Evolutionary conservation across 2,329 filamentous ascomycete genomes (phyloP).

Genomic region (Polytolypa hystricis): DNA sequence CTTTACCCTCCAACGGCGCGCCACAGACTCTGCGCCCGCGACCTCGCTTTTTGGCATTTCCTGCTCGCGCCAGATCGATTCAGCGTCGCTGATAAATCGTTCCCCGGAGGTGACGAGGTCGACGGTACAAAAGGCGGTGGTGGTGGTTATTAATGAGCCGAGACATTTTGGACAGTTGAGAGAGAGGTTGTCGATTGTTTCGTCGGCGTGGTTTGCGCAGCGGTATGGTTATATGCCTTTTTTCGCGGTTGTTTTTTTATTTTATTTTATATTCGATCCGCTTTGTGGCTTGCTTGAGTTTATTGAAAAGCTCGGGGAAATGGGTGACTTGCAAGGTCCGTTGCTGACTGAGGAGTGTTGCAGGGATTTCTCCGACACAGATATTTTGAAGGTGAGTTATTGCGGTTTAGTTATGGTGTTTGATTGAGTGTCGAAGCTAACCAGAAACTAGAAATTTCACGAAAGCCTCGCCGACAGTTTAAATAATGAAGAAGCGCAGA

Average conservation of each 20-base stretch:
- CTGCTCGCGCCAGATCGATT: constrained; percentile 84
- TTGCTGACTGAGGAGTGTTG: constrained; percentile 1
- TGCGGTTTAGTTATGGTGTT: constrained; percentile 1
- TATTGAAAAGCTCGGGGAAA: too few relatives aligned
- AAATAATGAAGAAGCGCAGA: constrained; percentile 56
- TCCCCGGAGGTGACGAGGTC: constrained; percentile 89
- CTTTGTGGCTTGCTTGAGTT: background rate
- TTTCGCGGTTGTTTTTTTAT: constrained; percentile 6
- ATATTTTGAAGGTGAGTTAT: constrained; percentile 60
- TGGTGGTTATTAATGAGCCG: constrained; percentile 85
- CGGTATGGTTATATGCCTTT: constrained; percentile 36
- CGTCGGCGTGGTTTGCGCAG: constrained; percentile 93
- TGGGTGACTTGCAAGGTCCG: too few relatives aligned
- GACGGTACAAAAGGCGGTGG: constrained; percentile 95
- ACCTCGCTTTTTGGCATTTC: constrained; percentile 92
- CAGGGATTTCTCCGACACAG: constrained; percentile 76
- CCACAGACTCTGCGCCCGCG: constrained; percentile 38
- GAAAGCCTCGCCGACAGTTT: constrained; percentile 61
- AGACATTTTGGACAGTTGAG: constrained; percentile 83
- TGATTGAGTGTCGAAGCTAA: constrained; percentile 16
- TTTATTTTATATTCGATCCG: background rate
- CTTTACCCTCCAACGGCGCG: constrained; percentile 68
- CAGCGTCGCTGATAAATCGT: constrained; percentile 62
- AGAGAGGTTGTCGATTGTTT: constrained; percentile 81
- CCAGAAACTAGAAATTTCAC: constrained; percentile 71